Evolutionary conservation across 2,329 filamentous ascomycete genomes (phyloP).

Genomic region (Rhynchosporium agropyri): DNA sequence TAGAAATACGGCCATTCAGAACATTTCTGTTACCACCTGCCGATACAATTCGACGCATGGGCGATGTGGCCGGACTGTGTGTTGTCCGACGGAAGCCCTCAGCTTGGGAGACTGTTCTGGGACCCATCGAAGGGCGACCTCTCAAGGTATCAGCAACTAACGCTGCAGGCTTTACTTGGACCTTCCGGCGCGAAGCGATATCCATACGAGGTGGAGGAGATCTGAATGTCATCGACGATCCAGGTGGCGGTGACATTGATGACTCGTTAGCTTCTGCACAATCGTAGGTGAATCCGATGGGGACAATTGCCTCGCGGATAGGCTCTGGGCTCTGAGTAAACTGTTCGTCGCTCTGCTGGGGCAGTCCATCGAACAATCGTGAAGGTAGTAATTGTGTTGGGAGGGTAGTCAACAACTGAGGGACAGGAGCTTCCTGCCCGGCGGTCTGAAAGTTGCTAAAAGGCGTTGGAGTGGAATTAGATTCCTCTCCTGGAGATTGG

Average conservation of each 20-base stretch:
- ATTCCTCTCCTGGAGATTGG: slow-evolving; percentile 25
- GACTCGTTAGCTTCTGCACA: slow-evolving; percentile 30
- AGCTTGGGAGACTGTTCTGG: slow-evolving; percentile 40
- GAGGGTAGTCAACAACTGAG: slow-evolving; percentile 31
- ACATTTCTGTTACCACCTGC: slow-evolving; percentile 40
- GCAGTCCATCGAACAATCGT: slow-evolving; percentile 22
- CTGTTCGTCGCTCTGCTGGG: slow-evolving; percentile 17
- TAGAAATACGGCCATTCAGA: slow-evolving; percentile 38
- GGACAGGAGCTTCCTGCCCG: slow-evolving; percentile 19
- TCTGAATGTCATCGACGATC: slow-evolving; percentile 37
- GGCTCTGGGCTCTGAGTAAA: slow-evolving; percentile 33
- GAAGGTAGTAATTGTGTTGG: slow-evolving; percentile 34
- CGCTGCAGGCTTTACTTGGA: slow-evolving; percentile 39
- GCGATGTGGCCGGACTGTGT: slow-evolving; percentile 38
- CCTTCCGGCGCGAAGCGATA: slow-evolving; percentile 41
- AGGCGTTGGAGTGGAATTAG: slow-evolving; percentile 31
- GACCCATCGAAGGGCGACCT: slow-evolving; percentile 36
- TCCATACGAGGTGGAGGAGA: slow-evolving; percentile 40
- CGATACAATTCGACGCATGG: slow-evolving; percentile 42
- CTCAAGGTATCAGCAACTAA: slow-evolving; percentile 36
- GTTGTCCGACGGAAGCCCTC: slow-evolving; percentile 37
- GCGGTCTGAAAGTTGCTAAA: slow-evolving; percentile 31
- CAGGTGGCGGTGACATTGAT: slow-evolving; percentile 37
- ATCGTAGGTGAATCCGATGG: slow-evolving; percentile 33
- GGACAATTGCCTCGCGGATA: slow-evolving; percentile 24